A percentile compares a stretch with the other conserved stretches of the same genome.
Evolutionary conservation across 768 basidiomycete species (phyloP).

Genomic region (Gyrodon lividus): DNA sequence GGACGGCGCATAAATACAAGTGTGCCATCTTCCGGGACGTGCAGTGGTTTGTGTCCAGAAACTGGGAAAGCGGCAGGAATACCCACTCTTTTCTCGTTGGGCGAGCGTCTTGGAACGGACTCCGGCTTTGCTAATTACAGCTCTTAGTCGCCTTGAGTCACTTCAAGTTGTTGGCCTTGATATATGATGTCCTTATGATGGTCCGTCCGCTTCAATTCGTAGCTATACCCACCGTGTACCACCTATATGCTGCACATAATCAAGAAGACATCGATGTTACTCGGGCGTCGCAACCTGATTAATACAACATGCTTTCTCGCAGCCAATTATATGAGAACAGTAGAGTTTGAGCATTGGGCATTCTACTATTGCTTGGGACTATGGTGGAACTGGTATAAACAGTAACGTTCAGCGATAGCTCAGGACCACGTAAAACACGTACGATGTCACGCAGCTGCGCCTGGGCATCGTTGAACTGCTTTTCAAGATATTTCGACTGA

Average conservation of each 20-base stretch:
- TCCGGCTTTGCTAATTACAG: slow-evolving; percentile 8
- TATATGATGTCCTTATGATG: neutral
- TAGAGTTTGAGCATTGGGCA: neutral
- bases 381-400: slow-evolving; percentile 28
- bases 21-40: slow-evolving; percentile 27
- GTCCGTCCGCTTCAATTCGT: neutral
- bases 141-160: neutral
- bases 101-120: slow-evolving; percentile 13
- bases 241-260: slow-evolving; percentile 1
- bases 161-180: neutral
- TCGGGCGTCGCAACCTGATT: slow-evolving; percentile 1
- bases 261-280: neutral
- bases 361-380: slow-evolving; percentile 24
- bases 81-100: slow-evolving; percentile 22
- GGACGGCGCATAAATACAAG: slow-evolving; percentile 22
- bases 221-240: slow-evolving; percentile 1
- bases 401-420: slow-evolving; percentile 4
- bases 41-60: slow-evolving; percentile 29
- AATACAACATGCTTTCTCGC: neutral
- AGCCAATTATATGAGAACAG: slow-evolving; percentile 9
- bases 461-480: slow-evolving; percentile 90
- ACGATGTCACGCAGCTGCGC: slow-evolving; percentile 84
- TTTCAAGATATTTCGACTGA: slow-evolving; percentile 89
- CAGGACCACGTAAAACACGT: slow-evolving; percentile 22
- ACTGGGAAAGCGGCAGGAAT: slow-evolving; percentile 23